Evolutionary conservation across 768 basidiomycete genomes (phyloP).

Genomic region (Pilatotrama ljubarskyi): DNA sequence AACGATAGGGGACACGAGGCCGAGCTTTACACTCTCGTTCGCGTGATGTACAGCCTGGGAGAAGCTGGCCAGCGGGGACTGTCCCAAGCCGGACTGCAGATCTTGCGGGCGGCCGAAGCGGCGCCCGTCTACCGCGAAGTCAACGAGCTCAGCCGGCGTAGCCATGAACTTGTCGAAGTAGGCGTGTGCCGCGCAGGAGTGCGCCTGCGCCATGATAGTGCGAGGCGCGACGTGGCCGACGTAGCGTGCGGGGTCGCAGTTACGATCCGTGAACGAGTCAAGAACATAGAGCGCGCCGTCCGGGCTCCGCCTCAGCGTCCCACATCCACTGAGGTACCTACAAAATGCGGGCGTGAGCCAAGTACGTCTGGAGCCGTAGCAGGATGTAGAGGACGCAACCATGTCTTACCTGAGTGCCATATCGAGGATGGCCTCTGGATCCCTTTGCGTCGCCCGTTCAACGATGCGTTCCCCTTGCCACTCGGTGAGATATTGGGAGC

Average conservation of each 20-base stretch:
- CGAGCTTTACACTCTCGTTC: conserved; percentile 11
- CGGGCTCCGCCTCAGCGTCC: not conserved
- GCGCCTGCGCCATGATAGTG: not conserved
- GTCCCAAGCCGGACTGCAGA: not conserved
- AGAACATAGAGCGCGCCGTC: conserved; percentile 9
- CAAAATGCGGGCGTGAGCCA: no score
- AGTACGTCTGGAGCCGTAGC: no score
- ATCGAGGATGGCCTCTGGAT: conserved; percentile 1
- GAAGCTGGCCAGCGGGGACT: not conserved
- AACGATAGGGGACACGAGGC: conserved; percentile 16
- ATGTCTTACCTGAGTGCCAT: not conserved
- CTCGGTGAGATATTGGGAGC: not conserved
- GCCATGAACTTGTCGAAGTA: conserved; percentile 2
- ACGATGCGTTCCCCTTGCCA: not conserved
- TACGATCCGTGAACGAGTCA: conserved; percentile 1
- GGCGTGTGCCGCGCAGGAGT: conserved; percentile 1
- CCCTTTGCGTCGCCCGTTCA: not conserved
- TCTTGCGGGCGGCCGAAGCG: not conserved
- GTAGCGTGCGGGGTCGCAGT: not conserved
- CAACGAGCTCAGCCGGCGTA: not conserved
- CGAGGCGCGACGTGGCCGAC: not conserved
- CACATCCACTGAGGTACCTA: conserved; percentile 12
- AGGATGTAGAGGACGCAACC: not conserved
- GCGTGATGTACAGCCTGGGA: conserved; percentile 11
- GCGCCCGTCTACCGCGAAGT: not conserved